Evolutionary conservation across 768 basidiomycete species (phyloP), one percentile per base, ranked within the genome.

Genomic region (Melanogaster broomeanus): DNA sequence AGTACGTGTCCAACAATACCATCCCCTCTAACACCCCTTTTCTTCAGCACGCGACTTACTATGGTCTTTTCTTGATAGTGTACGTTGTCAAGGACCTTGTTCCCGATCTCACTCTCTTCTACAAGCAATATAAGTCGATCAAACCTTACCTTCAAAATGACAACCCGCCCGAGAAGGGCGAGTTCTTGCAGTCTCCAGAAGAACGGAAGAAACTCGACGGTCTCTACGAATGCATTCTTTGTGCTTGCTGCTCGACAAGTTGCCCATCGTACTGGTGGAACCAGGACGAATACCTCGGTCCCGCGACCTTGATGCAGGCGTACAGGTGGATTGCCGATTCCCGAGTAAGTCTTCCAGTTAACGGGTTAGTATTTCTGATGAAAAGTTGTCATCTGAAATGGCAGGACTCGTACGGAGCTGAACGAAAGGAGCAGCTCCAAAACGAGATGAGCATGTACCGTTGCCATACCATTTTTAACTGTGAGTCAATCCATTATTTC

Each of bases 191-290:
- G 73, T 88, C 91, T 11, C 83, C 73, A 22, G 95, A 92, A 61
- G 93, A 99, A 67, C 84, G 96, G 65, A 85, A 84, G 79, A 98
- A 98, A 73, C 85, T 99, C n/a, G 96, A 90, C 60, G 94, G 95
- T 43, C 83, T 98, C 76, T 99, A 98, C 76, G 97, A 98, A 71
- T 95, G 95, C 71, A 98, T 96, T 57, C 84, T 95, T 50, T 95
- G 93, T 64, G 93, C 96, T 2, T 98, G 97, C 74, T 99, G 96
- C 77, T 94, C 94, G 38, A 98, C 96, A 0, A 90, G 90, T 39
- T 99, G 96, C 80, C 96, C 96, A 4, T 90, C 87, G 27, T 97
- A 98, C 74, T 98, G 96, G 96, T 98, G 96, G 96, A 98, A 98
- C 75, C 93, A 94, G 73, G 94, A 98, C 66, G 90, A 93, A 70